Evolutionary conservation across 805 yeast genomes (phyloP).

Genomic region (Candida gorgasii): DNA sequence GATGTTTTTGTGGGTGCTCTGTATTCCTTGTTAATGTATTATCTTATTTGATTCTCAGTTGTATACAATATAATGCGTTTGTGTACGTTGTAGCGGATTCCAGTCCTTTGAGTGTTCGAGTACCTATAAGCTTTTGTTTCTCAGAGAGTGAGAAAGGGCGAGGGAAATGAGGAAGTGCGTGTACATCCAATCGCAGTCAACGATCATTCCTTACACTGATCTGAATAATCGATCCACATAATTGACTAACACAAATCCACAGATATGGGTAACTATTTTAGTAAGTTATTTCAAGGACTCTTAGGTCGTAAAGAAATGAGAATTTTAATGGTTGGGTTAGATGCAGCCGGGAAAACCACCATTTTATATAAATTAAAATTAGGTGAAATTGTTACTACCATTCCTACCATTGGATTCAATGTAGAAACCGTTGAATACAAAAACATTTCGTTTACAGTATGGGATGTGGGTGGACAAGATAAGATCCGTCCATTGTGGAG

Average conservation of each 20-base stretch:
- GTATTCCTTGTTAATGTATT: neutral
- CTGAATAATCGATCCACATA: neutral
- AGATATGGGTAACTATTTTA: conserved; percentile 40
- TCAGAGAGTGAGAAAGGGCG: too few relatives aligned
- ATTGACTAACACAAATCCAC: too few relatives aligned
- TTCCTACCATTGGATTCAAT: conserved; percentile 45
- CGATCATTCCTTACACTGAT: conserved; percentile 1
- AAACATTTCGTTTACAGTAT: conserved; percentile 44
- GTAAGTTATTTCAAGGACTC: conserved; percentile 41
- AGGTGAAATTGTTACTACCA: conserved; percentile 44
- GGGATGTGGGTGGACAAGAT: conserved; percentile 49
- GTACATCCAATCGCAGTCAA: neutral
- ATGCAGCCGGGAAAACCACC: conserved; percentile 46
- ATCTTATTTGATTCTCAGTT: neutral
- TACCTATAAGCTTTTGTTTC: too few relatives aligned
- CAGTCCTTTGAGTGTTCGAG: too few relatives aligned
- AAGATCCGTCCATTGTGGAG: conserved; percentile 47
- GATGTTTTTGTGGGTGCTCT: neutral
- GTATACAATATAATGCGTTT: neutral
- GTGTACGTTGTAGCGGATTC: conserved; percentile 1
- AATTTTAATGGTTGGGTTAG: conserved; percentile 46
- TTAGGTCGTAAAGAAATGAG: conserved; percentile 46
- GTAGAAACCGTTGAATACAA: conserved; percentile 46
- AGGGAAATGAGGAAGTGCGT: too few relatives aligned
- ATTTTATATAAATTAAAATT: conserved; percentile 44